Base-by-base conservation (phyloP, 768 basidiomycete species). In the Tricholoma saponaceum region DNA sequence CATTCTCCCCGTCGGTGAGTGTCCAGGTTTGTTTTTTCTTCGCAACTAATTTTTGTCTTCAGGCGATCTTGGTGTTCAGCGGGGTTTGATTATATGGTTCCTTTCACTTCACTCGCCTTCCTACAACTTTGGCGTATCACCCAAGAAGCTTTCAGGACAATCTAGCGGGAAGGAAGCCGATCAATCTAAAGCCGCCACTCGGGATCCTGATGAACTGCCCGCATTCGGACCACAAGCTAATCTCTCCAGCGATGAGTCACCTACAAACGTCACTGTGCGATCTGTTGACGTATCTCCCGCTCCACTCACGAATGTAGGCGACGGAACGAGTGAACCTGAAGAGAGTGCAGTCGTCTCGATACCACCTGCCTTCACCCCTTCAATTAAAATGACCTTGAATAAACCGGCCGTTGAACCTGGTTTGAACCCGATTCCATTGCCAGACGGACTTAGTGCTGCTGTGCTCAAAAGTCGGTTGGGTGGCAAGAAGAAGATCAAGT, bases 61-160 rank as follows among this genome's bases (percentile, higher is more conserved):
- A 87, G 87, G 92, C 7, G 93, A 95, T 64, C 79, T 95, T 14
- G 92, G 92, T 13, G 87, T 95, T 0, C 92, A 95, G 65, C 77
- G 85, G 18, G 89, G 89, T 20, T 52, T 90, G 18, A 69, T 85
- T 51, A 78, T 84, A 33, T 90, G 89, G 89, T 79, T 84, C 66
- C 72, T 89, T 28, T 77, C 86, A 4, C 74, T 81, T 16, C 85
- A 90, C 67, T 79, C 81, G 5, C 75, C 83, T 3, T 67, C 74
- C 2, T 75, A 83, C 64, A 66, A 69, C 1, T 77, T 81, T 63
- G 72, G 68, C 14, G 64, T 86, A 43, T 82, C 83, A 23, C 81
- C 84, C 9, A 69, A 81, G 55, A 86, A 84, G 65, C 66, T 78
- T 25, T 67, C 61, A 33, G 41, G 60, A 18, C 51, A 65, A 20